Evolutionary conservation across 2,329 filamentous ascomycete genomes (phyloP).

Genomic region (Phialocephala sp.): DNA sequence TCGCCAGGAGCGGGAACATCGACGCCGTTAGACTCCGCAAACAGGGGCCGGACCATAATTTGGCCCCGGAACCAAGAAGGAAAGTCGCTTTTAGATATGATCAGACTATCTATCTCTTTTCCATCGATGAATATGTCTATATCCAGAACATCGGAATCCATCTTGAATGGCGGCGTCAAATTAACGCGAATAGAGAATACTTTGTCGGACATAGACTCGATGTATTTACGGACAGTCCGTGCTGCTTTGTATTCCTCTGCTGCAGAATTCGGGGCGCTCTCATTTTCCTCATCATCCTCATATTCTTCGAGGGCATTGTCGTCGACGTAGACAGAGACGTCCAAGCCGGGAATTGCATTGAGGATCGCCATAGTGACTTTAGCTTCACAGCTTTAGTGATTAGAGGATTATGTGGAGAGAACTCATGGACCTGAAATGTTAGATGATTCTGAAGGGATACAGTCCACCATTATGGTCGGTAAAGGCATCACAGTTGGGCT

Average conservation of each 20-base stretch:
- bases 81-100: no score
- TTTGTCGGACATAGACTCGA: slow-evolving; percentile 8
- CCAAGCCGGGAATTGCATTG: slow-evolving; percentile 32
- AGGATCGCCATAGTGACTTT: slow-evolving; percentile 37
- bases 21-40: background rate
- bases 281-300: slow-evolving; percentile 9
- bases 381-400: background rate
- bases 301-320: slow-evolving; percentile 34
- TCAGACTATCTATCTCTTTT: background rate
- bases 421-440: no score
- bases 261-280: background rate
- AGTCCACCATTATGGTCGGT: no score
- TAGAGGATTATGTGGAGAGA: background rate
- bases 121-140: background rate
- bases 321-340: slow-evolving; percentile 35
- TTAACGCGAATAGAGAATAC: background rate
- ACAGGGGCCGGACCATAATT: background rate
- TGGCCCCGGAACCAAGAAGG: no score
- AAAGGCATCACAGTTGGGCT: no score
- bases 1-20: background rate
- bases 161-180: background rate
- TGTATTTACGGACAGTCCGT: slow-evolving; percentile 6
- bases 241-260: background rate
- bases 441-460: background rate
- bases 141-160: background rate